Base-by-base conservation (phyloP, 345 rosid genomes). In the Nasturtium officinale region DNA sequence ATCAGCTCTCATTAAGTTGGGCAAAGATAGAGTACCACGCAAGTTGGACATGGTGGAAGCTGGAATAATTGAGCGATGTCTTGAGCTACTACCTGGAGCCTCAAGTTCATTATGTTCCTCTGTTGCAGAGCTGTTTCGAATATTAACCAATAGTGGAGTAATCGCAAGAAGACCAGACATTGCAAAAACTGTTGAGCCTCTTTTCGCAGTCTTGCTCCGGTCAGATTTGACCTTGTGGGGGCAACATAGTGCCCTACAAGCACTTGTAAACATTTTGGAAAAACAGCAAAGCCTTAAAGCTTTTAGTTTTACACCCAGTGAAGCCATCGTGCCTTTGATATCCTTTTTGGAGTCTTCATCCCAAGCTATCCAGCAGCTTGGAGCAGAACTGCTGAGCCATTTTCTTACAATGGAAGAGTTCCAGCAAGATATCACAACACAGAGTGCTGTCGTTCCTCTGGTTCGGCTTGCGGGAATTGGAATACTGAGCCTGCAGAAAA, bases 331-430 rank as follows among this genome's bases (percentile, higher is more conserved):
- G 66, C 96, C 96, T 62, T 69, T 92, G 71, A 89, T 92, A 73
- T 77, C 98, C 12, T 90, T 88, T 79, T 78, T 92, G 65, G 91
- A 90, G 57, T 92, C 98, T 52, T 87, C 96, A 25, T 83, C 96
- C 71, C 96, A 82, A 80, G 91, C 92, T 60, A 86, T 92, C 78
- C 98, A 92, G 88, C 96, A 87, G 83, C 96, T 92, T 58, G 96
- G 90, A 54, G 88, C 90, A 18, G 96, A 92, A 73, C 78, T 92
- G 55, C 79, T 92, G 40, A 83, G 96, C 67, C 88, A 92, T 83
- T 91, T 92, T 74, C 91, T 92, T 56, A 91, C 91, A 12, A 91
- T 88, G 77, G 98, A 88, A 77, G 93, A 92, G 66, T 87, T 92
- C 74, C 96, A 92, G 84, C 83, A 86, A 71, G 96, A 92, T 65